phyloP scores from a whole-genome alignment of 2,329 filamentous ascomycete species.

The Fusarium sp. region DNA sequence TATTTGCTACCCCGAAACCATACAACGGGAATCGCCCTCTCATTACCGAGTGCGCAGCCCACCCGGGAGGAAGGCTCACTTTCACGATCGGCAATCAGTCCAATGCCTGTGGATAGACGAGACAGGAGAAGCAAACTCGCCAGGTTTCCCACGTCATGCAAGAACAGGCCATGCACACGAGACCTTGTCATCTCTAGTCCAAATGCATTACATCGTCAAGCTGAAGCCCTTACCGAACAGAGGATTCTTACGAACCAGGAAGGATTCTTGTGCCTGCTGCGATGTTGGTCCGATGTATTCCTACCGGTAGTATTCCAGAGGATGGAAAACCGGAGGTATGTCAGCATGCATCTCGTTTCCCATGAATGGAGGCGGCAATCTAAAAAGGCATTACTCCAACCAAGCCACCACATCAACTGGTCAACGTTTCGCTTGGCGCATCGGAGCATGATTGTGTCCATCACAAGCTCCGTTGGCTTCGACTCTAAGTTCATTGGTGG shows the following conservation, averaged over 20 bases:
- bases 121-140: slow-evolving; percentile 18
- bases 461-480: slow-evolving; percentile 17
- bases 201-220: neutral
- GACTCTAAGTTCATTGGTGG: slow-evolving; percentile 20
- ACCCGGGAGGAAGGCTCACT: slow-evolving; percentile 13
- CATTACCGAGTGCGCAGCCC: slow-evolving; percentile 18
- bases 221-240: neutral
- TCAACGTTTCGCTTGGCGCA: slow-evolving; percentile 5
- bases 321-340: neutral
- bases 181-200: slow-evolving; percentile 6
- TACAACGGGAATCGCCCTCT: neutral
- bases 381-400: neutral
- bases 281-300: neutral
- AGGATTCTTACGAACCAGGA: neutral
- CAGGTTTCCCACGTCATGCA: slow-evolving; percentile 10
- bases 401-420: slow-evolving; percentile 6
- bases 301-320: neutral
- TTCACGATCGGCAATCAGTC: slow-evolving; percentile 19
- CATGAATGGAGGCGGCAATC: neutral
- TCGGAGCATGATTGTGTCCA: slow-evolving; percentile 10
- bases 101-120: neutral
- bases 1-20: slow-evolving; percentile 1
- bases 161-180: slow-evolving; percentile 5
- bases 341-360: neutral
- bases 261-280: neutral